Evolutionary conservation across 2,329 filamentous ascomycete genomes (phyloP).

Genomic region (Cladobotryum protrusum): DNA sequence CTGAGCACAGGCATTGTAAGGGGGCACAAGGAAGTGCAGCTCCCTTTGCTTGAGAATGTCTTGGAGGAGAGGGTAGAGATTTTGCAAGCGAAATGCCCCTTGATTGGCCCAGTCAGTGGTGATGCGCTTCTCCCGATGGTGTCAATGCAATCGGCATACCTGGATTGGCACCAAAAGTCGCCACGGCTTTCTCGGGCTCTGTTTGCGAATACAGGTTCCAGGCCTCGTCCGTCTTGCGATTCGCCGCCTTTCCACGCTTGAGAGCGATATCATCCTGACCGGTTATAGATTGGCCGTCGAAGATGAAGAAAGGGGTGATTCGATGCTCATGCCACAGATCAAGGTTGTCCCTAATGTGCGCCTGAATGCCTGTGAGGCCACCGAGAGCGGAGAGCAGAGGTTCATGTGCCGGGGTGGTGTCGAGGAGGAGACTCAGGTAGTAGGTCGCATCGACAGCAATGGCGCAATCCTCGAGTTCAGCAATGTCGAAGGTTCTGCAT

Average conservation of each 20-base stretch:
- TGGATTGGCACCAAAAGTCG: conserved; percentile 72
- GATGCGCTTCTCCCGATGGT: not conserved
- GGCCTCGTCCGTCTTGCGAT: conserved; percentile 66
- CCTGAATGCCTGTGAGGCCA: conserved; percentile 73
- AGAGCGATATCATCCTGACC: conserved; percentile 67
- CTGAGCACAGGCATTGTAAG: conserved; percentile 83
- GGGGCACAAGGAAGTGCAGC: conserved; percentile 74
- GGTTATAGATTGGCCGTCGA: conserved; percentile 77
- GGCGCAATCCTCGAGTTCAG: conserved; percentile 65
- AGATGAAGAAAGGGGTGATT: conserved; percentile 81
- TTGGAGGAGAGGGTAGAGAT: conserved; percentile 72
- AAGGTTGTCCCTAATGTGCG: conserved; percentile 70
- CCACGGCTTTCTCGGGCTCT: conserved; percentile 72
- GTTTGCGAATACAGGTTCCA: conserved; percentile 84
- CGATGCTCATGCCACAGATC: conserved; percentile 62
- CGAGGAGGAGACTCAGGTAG: conserved; percentile 75
- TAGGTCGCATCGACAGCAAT: conserved; percentile 86
- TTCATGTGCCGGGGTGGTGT: conserved; percentile 65
- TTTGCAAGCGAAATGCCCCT: conserved; percentile 67
- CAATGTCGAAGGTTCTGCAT: conserved; percentile 53
- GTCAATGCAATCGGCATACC: conserved; percentile 42
- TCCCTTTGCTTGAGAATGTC: conserved; percentile 61
- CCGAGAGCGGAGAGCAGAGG: conserved; percentile 86
- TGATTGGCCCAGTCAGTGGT: not conserved
- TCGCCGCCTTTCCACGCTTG: conserved; percentile 58